Evolutionary conservation across 2,329 filamentous ascomycete species (phyloP).

Genomic region (Beauveria sp.): DNA sequence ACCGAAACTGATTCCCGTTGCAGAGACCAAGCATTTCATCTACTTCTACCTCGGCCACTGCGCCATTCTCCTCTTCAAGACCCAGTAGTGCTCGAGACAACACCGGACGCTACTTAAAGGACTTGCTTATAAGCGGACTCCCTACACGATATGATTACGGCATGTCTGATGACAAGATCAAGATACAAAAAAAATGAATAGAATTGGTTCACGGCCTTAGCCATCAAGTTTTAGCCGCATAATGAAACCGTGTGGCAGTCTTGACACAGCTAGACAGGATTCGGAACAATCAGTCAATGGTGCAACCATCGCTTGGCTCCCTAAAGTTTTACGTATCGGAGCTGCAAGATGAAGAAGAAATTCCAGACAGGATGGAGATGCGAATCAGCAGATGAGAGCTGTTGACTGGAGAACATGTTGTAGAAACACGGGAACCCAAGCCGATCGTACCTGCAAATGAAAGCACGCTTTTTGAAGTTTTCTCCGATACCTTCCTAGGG

Average conservation of each 20-base stretch:
- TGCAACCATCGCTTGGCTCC: neutral
- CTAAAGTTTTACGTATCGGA: neutral
- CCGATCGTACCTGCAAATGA: too few relatives aligned
- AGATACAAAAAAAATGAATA: constrained; percentile 8
- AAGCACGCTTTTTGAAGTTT: too few relatives aligned
- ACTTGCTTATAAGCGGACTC: neutral
- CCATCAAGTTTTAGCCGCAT: neutral
- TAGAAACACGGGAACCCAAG: too few relatives aligned
- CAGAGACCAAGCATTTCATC: constrained; percentile 99
- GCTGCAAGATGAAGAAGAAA: neutral
- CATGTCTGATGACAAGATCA: neutral
- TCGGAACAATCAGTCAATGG: neutral
- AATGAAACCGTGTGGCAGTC: neutral
- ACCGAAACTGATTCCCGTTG: neutral
- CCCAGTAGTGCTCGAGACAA: constrained; percentile 57
- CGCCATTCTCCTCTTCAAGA: constrained; percentile 98
- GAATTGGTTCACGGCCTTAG: neutral
- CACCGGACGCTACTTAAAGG: neutral
- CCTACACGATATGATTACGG: neutral
- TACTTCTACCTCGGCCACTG: constrained; percentile 99
- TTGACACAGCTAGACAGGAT: neutral
- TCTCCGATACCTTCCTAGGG: too few relatives aligned
- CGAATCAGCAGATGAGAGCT: too few relatives aligned
- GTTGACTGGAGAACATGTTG: too few relatives aligned
- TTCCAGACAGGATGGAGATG: neutral